These are phyloP conservation scores for Fusarium sp. DNA, from an alignment of 2,329 filamentous ascomycete genomes.

Conservation along the genomic window DNA sequence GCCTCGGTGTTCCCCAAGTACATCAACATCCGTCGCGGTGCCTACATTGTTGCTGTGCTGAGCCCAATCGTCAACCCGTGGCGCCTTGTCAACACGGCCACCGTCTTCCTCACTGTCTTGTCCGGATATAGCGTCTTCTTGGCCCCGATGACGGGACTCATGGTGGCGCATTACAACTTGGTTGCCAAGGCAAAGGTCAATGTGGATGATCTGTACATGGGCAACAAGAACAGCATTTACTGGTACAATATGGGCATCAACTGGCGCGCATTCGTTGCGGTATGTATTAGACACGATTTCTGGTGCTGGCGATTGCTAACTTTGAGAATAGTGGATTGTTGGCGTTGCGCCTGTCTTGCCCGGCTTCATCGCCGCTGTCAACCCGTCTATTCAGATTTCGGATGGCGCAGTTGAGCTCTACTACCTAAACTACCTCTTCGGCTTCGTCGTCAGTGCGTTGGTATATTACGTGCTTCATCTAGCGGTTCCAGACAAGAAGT, in stretches of 20 bases:
- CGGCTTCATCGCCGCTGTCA: slow-evolving; percentile 56
- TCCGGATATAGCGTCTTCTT: slow-evolving; percentile 54
- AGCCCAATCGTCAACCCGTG: slow-evolving; percentile 54
- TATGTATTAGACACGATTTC: slow-evolving; percentile 39
- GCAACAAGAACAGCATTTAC: slow-evolving; percentile 50
- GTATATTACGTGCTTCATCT: slow-evolving; percentile 49
- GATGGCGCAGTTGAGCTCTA: slow-evolving; percentile 54
- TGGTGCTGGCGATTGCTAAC: not conserved
- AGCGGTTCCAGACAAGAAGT: slow-evolving; percentile 41
- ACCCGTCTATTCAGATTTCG: slow-evolving; percentile 48
- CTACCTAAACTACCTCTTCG: slow-evolving; percentile 54
- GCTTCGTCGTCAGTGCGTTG: slow-evolving; percentile 50
- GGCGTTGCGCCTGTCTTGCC: slow-evolving; percentile 55
- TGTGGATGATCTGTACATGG: slow-evolving; percentile 51
- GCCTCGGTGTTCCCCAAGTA: slow-evolving; percentile 52
- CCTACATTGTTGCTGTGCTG: slow-evolving; percentile 51
- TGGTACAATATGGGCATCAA: slow-evolving; percentile 56
- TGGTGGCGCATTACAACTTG: slow-evolving; percentile 52
- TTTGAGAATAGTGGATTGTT: slow-evolving; percentile 50
- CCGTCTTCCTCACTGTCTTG: slow-evolving; percentile 51
- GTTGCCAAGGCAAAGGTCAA: slow-evolving; percentile 51
- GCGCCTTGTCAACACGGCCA: slow-evolving; percentile 53
- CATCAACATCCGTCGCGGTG: slow-evolving; percentile 54
- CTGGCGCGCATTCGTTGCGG: slow-evolving; percentile 54
- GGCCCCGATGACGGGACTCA: slow-evolving; percentile 54